Evolutionary conservation across 352 stramenopile species (phyloP).

Genomic region (Paralagenidium karlingii): DNA sequence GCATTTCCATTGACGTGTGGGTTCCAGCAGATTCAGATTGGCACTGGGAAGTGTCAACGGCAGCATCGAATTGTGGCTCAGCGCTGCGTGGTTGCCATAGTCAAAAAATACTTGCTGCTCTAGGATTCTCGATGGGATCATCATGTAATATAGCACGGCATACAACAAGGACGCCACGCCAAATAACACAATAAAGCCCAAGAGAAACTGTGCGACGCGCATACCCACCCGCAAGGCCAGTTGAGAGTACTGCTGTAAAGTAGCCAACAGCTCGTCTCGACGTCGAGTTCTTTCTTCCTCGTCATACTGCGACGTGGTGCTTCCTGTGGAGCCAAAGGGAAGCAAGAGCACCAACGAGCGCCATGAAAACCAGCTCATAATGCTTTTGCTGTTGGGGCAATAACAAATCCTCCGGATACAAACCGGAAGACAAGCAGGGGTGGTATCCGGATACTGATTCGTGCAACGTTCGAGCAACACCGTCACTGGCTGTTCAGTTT

Average conservation of each 20-base stretch:
- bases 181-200: conserved; percentile 29
- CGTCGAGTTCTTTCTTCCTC: conserved; percentile 31
- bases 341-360: too few relatives aligned
- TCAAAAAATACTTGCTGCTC: conserved; percentile 68
- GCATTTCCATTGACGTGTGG: conserved; percentile 37
- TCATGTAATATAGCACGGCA: conserved; percentile 50
- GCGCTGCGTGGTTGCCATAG: conserved; percentile 41
- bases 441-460: too few relatives aligned
- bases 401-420: too few relatives aligned
- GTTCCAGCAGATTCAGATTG: conserved; percentile 35
- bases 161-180: conserved; percentile 49
- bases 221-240: conserved; percentile 19
- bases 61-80: conserved; percentile 2
- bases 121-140: conserved; percentile 66
- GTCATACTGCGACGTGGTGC: too few relatives aligned
- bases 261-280: conserved; percentile 20
- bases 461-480: too few relatives aligned
- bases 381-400: too few relatives aligned
- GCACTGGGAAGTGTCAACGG: conserved; percentile 27
- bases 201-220: conserved; percentile 15
- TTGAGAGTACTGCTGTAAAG: conserved; percentile 15
- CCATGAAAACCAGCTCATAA: too few relatives aligned
- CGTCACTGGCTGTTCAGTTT: too few relatives aligned
- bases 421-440: too few relatives aligned
- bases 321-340: too few relatives aligned